These are phyloP conservation scores for Abortiporus biennis DNA, from an alignment of 1,284 basidiomycete species.

Conservation along the genomic window DNA sequence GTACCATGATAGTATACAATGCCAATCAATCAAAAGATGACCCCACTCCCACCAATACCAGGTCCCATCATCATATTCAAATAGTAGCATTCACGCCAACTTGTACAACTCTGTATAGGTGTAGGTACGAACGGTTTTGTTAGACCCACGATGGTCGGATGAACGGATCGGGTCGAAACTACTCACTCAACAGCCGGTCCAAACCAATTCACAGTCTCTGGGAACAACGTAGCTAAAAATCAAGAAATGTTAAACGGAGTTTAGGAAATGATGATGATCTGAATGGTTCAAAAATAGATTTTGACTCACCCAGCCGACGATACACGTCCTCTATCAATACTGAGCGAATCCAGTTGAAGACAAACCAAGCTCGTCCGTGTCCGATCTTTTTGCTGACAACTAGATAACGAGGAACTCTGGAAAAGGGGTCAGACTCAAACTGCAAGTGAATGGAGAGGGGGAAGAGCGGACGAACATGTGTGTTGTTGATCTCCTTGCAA, in stretches of 20 bases:
- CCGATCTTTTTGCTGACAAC: constrained; percentile 38
- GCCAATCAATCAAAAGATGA: no score
- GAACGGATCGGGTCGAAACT: constrained; percentile 4
- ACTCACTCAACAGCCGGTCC: constrained; percentile 46
- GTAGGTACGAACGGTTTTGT: no score
- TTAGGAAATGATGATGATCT: neutral
- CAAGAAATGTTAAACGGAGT: constrained; percentile 1
- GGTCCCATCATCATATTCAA: constrained; percentile 2
- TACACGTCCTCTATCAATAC: constrained; percentile 56
- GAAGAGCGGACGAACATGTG: constrained; percentile 43
- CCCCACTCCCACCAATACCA: no score
- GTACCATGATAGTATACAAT: no score
- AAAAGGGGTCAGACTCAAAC: neutral
- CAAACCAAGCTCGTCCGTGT: constrained; percentile 24
- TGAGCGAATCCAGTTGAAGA: constrained; percentile 37
- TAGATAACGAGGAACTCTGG: constrained; percentile 55
- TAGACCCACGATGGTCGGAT: neutral
- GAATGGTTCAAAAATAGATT: neutral
- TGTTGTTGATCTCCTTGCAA: constrained; percentile 38
- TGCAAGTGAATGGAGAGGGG: neutral
- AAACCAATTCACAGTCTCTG: constrained; percentile 50
- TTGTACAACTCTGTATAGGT: constrained; percentile 39
- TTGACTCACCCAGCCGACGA: constrained; percentile 37
- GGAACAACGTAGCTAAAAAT: constrained; percentile 44
- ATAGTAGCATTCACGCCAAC: constrained; percentile 42